Percentiles rank a stretch among this genome's conserved stretches.
phyloP scores from a whole-genome alignment of 192 early-diverging fungal genomes.

The Backusella psychrophila region DNA sequence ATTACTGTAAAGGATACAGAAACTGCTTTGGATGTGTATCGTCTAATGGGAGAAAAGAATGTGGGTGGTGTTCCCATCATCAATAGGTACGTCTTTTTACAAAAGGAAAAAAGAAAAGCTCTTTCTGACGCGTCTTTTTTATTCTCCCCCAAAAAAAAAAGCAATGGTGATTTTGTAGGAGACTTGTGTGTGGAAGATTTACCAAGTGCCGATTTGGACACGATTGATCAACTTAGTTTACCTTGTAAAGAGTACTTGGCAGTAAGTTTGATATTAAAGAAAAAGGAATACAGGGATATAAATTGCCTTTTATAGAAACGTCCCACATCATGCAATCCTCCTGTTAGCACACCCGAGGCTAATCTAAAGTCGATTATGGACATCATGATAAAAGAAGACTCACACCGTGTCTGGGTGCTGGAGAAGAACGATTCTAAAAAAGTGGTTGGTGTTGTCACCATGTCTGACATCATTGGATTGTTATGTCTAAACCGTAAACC shows the following conservation, averaged over 20 bases:
- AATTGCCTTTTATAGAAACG: conserved; percentile 4
- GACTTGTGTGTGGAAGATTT: conserved; percentile 53
- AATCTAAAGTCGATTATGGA: conserved; percentile 40
- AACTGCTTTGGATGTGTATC: conserved; percentile 51
- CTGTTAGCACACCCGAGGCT: conserved; percentile 26
- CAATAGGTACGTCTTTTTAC: not conserved
- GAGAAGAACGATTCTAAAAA: conserved; percentile 25
- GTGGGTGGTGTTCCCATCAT: conserved; percentile 58
- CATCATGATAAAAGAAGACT: conserved; percentile 36
- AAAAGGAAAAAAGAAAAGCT: not conserved
- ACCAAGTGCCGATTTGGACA: conserved; percentile 43
- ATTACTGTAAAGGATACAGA: conserved; percentile 39
- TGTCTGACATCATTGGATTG: conserved; percentile 51
- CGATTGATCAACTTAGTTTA: conserved; percentile 39
- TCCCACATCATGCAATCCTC: conserved; percentile 4
- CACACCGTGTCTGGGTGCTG: conserved; percentile 63
- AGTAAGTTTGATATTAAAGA: conserved; percentile 25
- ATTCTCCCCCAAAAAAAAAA: not conserved
- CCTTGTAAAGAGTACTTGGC: conserved; percentile 52
- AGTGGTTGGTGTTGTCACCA: conserved; percentile 53
- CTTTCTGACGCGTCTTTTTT: not conserved
- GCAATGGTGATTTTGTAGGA: conserved; percentile 36
- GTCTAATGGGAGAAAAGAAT: conserved; percentile 47
- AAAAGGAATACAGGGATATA: not conserved
- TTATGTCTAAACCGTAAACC: not conserved